Conservation (phyloP, 495 filamentous ascomycete species). For the Neurospora terricola region DNA sequence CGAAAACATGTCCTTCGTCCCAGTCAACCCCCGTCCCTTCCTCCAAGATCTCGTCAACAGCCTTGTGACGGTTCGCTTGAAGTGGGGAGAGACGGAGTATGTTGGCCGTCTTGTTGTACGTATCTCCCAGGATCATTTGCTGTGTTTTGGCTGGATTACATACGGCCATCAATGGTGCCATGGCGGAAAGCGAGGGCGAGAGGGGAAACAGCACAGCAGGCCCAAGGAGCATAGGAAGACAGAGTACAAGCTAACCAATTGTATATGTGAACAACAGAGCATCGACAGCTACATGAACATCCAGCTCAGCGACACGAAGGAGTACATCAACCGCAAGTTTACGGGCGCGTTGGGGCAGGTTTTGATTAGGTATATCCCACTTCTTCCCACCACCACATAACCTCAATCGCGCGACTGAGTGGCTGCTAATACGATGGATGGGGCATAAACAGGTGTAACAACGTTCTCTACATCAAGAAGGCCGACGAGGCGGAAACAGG, state of each 20-base stretch:
- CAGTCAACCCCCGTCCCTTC: constrained; percentile 25
- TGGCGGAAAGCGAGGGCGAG: too few species aligned
- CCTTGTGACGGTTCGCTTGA: constrained; percentile 81
- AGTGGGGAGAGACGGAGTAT: constrained; percentile 98
- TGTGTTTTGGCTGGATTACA: background rate
- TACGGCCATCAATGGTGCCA: too few species aligned
- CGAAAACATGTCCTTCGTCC: constrained; percentile 21
- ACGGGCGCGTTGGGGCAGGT: constrained; percentile 80
- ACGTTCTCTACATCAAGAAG: constrained; percentile 83
- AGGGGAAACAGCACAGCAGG: background rate
- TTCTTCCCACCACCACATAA: too few species aligned
- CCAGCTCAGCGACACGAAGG: constrained; percentile 78
- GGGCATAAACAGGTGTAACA: constrained; percentile 41
- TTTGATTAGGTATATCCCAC: constrained; percentile 62
- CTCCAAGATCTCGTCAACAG: constrained; percentile 56
- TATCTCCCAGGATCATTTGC: background rate
- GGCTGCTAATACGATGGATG: background rate
- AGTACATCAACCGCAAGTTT: constrained; percentile 81
- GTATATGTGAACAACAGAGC: constrained; percentile 13
- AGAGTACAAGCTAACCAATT: background rate
- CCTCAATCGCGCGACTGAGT: too few species aligned
- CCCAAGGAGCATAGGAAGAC: background rate
- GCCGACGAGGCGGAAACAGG: constrained; percentile 44
- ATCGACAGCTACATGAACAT: constrained; percentile 99
- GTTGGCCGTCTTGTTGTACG: constrained; percentile 68